Percentiles rank a stretch among this genome's conserved stretches.
These are phyloP conservation scores for Camellia oleifera DNA, from an alignment of 179 eudicot genomes.

Conservation along the genomic window DNA sequence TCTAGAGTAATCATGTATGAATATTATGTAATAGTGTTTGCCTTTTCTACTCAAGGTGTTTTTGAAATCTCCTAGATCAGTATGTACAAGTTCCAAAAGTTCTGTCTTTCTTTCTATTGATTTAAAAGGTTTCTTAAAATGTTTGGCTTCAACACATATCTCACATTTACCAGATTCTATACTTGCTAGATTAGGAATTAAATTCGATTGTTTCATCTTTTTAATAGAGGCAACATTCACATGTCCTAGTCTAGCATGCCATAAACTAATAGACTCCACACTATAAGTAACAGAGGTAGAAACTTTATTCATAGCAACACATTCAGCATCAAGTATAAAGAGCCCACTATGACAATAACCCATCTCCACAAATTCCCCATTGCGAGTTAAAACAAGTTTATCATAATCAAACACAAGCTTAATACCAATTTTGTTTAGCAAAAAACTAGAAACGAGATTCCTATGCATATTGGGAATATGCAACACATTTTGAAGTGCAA, in stretches of 20 bases:
- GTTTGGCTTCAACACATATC: no score
- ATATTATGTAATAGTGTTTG: no score
- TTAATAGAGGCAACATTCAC: no score
- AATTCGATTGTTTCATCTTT: not conserved
- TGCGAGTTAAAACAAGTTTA: not conserved
- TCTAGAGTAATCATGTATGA: no score
- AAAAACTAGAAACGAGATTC: not conserved
- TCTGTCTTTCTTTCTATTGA: no score
- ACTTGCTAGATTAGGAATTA: not conserved
- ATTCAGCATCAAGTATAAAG: not conserved
- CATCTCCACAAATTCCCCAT: conserved; percentile 9
- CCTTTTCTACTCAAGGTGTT: conserved; percentile 4
- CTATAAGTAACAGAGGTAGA: no score
- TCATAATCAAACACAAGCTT: not conserved
- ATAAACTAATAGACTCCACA: no score
- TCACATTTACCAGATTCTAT: not conserved
- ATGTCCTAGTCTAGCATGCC: no score
- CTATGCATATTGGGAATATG: not conserved
- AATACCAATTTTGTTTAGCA: not conserved
- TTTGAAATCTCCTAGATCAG: conserved; percentile 9
- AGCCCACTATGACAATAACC: conserved; percentile 2
- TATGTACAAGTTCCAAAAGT: not conserved
- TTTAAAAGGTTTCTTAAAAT: no score
- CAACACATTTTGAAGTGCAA: not conserved
- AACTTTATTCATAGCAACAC: no score